Base-by-base conservation (phyloP, 345 rosid genomes). In the Populus tremula region DNA sequence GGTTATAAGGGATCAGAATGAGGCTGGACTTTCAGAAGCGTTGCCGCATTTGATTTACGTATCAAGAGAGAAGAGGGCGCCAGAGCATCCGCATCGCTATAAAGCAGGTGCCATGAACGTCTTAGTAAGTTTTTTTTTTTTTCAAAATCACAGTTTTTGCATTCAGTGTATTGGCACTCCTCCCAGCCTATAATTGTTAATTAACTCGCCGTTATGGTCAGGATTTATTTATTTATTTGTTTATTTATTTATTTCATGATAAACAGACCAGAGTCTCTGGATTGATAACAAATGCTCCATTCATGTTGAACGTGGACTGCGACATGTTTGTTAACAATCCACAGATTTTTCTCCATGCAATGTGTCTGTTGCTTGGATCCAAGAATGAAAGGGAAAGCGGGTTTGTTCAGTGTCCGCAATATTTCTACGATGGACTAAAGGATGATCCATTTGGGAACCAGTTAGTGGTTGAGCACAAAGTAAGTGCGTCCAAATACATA, bases 71-170 rank as follows among this genome's bases (percentile, higher is more conserved):
- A 91, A 92, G 83, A 81, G 79, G n/a, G n/a, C n/a, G 21, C 85
- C 88, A 25, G 80, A 85, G 68, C 82, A 87, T 41, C 61, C 83
- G 2, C 97, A 94, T 73, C 85, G 87, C 70, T 87, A 85, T 85
- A 94, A 91, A 80, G 94, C 93, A 1, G 93, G 95, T 27, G 97
- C 97, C 62, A 90, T 92, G 98, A 94, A 94, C 71, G 88, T 86
- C 8, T 79, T 91, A 27, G 97, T 91, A 82, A 78, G 83, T 76
- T 6, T 56, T 63, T 23, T 31, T 45, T 23, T 2, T 38, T 38
- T 38, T 6, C 41, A 39, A 8, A 33, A 33, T 33, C 36, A 4
- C 36, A 33, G 5, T 33, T 33, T 5, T 33, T 33, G 36, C 36
- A 33, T 33, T 33, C 36, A 33, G 36, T 33, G 36, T 33, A 33